phyloP scores from a whole-genome alignment of 2,329 filamentous ascomycete genomes.

The Periglandula ipomoeae region DNA sequence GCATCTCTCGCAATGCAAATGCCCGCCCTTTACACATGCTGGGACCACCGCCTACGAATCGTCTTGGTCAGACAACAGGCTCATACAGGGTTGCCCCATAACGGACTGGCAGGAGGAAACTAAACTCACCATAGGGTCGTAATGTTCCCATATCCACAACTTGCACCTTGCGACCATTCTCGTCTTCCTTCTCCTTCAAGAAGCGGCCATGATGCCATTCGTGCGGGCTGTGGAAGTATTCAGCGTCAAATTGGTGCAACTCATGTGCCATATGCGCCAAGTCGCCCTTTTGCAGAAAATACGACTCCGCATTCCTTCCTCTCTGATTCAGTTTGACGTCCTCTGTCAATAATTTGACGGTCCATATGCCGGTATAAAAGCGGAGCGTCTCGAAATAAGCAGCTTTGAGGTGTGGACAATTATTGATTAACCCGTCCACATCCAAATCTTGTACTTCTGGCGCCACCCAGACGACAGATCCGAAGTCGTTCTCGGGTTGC shows the following conservation, averaged over 20 bases:
- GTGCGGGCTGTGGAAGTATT: conserved; percentile 21
- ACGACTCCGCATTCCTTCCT: conserved; percentile 13
- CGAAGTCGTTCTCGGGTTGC: conserved; percentile 27
- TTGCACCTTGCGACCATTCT: conserved; percentile 15
- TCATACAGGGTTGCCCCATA: neutral
- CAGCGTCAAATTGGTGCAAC: conserved; percentile 26
- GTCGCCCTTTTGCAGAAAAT: conserved; percentile 23
- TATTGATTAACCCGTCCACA: conserved; percentile 23
- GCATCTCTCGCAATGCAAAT: conserved; percentile 24
- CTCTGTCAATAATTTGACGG: conserved; percentile 20
- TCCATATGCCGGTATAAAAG: conserved; percentile 26
- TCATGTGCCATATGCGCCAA: conserved; percentile 25
- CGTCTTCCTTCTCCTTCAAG: conserved; percentile 17
- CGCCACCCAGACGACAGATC: conserved; percentile 25
- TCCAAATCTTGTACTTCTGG: conserved; percentile 25
- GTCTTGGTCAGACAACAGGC: neutral
- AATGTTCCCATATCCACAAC: conserved; percentile 19
- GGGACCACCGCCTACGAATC: conserved; percentile 20
- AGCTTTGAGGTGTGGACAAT: conserved; percentile 29
- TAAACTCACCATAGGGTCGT: conserved; percentile 23
- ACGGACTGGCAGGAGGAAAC: neutral
- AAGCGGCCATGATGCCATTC: conserved; percentile 28
- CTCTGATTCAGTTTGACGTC: conserved; percentile 22
- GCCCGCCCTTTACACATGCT: conserved; percentile 24
- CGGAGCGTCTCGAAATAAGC: conserved; percentile 31